Base-by-base conservation (phyloP, 2,329 filamentous ascomycete species). In the Fusarium keratoplasticum region DNA sequence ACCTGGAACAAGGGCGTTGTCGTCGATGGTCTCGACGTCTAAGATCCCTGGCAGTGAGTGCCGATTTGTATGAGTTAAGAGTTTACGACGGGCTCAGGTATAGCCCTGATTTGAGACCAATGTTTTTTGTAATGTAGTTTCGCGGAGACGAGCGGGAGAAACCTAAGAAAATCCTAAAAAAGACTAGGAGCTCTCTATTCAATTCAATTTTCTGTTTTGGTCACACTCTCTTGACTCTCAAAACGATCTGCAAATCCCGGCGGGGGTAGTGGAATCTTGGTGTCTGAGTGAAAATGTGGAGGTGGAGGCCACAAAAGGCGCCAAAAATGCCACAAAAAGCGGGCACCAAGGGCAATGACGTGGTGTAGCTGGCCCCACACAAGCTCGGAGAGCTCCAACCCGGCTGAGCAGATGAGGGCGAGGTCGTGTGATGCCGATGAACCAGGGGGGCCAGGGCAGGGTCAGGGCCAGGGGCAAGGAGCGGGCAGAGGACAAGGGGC, bases 1-100 rank as follows among this genome's bases (percentile, higher is more conserved):
- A 90, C 89, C 80, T 97, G 95, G 95, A 89, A 90, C 82, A 96
- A 95, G 91, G 94, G 94, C 77, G 87, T 94, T 81, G 94, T 95
- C 77, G 92, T 96, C 77, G 93, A 96, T 82, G 93, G 93, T 73
- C 91, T 95, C 82, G 94, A 96, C 85, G 93, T 96, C 83, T 96
- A 90, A 74, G 75, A 79, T 79, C 74, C 77, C 73, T 78, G 79
- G 79, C 77, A 79, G 50, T 66, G 52, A 78, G 75, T 79, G 77
- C 77, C 74, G 59, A 70, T 36, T 55, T 78, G 74, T 79, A 78
- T 66, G 72, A 77, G 66, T 76, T 76, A 61, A 70, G 66, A 70
- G 72, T 65, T 74, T 72, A 70, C 40, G 69, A 74, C 67, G 72
- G 71, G 69, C 67, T 73, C 74, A 63, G 73, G 76, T 57, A 63